These are phyloP conservation scores for Arthroderma sp. DNA, from an alignment of 2,329 filamentous ascomycete genomes.

Conservation along the genomic window DNA sequence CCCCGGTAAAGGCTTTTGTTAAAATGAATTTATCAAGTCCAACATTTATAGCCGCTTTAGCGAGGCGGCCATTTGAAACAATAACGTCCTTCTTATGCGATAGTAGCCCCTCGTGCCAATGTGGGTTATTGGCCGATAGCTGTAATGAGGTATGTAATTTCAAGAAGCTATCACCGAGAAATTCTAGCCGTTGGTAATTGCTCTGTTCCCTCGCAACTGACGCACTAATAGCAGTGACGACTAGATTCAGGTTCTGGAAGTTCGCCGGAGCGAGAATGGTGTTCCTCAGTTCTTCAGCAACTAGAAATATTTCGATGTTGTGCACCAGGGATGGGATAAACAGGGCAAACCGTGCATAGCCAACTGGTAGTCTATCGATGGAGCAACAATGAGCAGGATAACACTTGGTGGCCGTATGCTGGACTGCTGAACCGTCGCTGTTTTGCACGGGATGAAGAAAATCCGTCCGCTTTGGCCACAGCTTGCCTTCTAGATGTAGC, in stretches of 20 bases:
- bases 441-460: slow-evolving; percentile 18
- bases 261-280: slow-evolving; percentile 41
- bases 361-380: slow-evolving; percentile 31
- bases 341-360: slow-evolving; percentile 38
- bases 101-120: slow-evolving; percentile 66
- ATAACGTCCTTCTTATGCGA: slow-evolving; percentile 53
- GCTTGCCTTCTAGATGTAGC: slow-evolving; percentile 16
- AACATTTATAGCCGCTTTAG: slow-evolving; percentile 46
- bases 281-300: slow-evolving; percentile 47
- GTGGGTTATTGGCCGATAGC: slow-evolving; percentile 44
- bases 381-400: slow-evolving; percentile 15
- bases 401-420: slow-evolving; percentile 12
- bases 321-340: slow-evolving; percentile 63
- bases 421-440: slow-evolving; percentile 9
- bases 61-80: slow-evolving; percentile 64
- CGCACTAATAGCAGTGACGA: slow-evolving; percentile 59
- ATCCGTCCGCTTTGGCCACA: slow-evolving; percentile 21
- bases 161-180: slow-evolving; percentile 70
- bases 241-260: slow-evolving; percentile 41
- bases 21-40: slow-evolving; percentile 64
- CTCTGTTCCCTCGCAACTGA: slow-evolving; percentile 45
- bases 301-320: slow-evolving; percentile 50
- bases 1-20: slow-evolving; percentile 50
- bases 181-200: slow-evolving; percentile 76
- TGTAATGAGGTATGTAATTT: slow-evolving; percentile 61